phyloP scores from a whole-genome alignment of 306 rosid species.

The Carpinus fangiana region DNA sequence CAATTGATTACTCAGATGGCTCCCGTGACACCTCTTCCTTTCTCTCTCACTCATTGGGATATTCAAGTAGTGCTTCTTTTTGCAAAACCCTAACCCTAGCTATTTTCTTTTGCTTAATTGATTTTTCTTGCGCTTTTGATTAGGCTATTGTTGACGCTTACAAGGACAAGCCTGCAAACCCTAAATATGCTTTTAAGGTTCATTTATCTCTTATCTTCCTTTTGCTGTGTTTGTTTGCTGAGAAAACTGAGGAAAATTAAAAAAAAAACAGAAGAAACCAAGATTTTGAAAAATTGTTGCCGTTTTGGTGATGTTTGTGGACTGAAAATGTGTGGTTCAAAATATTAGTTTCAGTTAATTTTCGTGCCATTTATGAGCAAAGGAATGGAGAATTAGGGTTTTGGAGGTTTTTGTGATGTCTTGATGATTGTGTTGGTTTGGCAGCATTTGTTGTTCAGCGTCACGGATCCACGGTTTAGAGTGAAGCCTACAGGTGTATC shows the following conservation, averaged over 20 bases:
- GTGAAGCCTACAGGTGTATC: too few relatives aligned
- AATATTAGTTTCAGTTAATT: neutral
- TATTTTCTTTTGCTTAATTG: neutral
- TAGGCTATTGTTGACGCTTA: slow-evolving; percentile 88
- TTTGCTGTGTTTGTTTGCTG: too few relatives aligned
- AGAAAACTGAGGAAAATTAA: too few relatives aligned
- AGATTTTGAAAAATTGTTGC: neutral
- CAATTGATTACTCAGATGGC: slow-evolving; percentile 93
- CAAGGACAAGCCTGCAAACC: slow-evolving; percentile 83
- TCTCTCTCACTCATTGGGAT: slow-evolving; percentile 89
- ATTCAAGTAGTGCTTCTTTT: slow-evolving; percentile 52
- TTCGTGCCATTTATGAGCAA: slow-evolving; percentile 5
- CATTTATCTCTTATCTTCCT: slow-evolving; percentile 3
- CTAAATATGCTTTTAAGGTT: slow-evolving; percentile 92
- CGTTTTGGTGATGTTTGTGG: neutral
- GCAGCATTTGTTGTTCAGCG: slow-evolving; percentile 95
- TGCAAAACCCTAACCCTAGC: slow-evolving; percentile 13
- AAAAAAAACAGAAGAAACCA: neutral
- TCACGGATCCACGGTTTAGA: slow-evolving; percentile 80
- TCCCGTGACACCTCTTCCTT: slow-evolving; percentile 81
- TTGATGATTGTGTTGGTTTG: slow-evolving; percentile 28
- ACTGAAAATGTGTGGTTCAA: neutral
- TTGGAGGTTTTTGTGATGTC: neutral
- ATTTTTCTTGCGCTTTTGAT: slow-evolving; percentile 2
- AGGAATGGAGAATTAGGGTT: slow-evolving; percentile 17